These are phyloP conservation scores for Sherardia arvensis DNA, from an alignment of 257 asterid species.

Conservation along the genomic window DNA sequence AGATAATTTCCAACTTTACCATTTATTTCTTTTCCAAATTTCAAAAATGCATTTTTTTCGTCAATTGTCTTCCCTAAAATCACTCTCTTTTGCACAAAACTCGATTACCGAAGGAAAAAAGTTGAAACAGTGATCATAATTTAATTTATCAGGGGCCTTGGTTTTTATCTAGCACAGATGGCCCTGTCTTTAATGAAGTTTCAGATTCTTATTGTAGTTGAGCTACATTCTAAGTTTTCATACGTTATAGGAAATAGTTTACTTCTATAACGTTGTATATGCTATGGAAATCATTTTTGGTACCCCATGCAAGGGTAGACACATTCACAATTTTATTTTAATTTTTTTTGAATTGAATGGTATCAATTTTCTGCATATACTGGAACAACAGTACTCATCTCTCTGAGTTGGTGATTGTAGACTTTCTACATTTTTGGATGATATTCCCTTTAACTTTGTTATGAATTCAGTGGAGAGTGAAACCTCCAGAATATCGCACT, in stretches of 20 bases:
- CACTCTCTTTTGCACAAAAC: no score
- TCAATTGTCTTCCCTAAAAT: no score
- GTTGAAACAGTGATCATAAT: no score
- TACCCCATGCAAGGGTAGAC: not conserved
- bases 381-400: not conserved
- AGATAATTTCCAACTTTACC: no score
- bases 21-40: no score
- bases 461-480: not conserved
- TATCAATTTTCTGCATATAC: not conserved
- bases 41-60: no score
- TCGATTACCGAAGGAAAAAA: no score
- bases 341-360: not conserved
- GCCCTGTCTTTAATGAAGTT: not conserved
- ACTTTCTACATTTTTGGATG: not conserved
- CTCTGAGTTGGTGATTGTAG: not conserved
- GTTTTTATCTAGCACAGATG: no score
- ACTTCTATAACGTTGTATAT: not conserved
- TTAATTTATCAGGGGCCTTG: no score
- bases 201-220: not conserved
- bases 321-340: no score
- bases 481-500: not conserved
- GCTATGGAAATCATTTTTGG: not conserved
- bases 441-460: not conserved
- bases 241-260: not conserved
- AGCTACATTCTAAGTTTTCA: not conserved